Percentiles rank a stretch among this genome's conserved stretches.
Conservation (phyloP, 2,329 filamentous ascomycete genomes). For the Cladophialophora immunda region DNA sequence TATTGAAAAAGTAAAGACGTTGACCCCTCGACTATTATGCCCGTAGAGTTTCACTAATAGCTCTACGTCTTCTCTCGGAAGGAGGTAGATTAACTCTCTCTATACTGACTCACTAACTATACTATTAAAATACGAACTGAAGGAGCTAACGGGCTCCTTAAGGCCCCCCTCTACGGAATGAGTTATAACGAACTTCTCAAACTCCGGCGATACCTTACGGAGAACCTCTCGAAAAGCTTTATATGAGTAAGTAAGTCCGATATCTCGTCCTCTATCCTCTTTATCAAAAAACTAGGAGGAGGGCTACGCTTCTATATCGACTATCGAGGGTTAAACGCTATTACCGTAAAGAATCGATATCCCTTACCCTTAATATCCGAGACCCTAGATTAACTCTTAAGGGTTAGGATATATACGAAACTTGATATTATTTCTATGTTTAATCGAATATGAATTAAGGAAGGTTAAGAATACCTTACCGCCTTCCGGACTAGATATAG, state of each 20-base stretch:
- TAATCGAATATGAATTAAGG: too few relatives aligned
- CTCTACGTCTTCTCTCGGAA: constrained; percentile 1
- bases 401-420: too few relatives aligned
- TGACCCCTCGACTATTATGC: neutral
- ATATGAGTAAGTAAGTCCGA: constrained; percentile 3
- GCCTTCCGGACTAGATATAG: too few relatives aligned
- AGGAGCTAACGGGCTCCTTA: neutral
- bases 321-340: neutral
- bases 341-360: neutral
- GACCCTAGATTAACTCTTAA: neutral
- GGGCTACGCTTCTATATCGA: too few relatives aligned
- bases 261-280: neutral
- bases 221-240: constrained; percentile 8
- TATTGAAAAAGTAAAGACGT: constrained; percentile 6
- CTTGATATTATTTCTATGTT: too few relatives aligned
- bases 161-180: constrained; percentile 6
- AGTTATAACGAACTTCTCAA: constrained; percentile 7
- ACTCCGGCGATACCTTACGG: neutral
- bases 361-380: neutral
- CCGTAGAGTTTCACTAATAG: neutral
- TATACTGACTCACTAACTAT: neutral
- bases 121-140: neutral
- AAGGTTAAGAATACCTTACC: too few relatives aligned
- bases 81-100: neutral
- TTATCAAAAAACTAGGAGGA: constrained; percentile 3